These are phyloP conservation scores for Vaccinium myrtillus DNA, from an alignment of 148 eudicot species.

Conservation along the genomic window DNA sequence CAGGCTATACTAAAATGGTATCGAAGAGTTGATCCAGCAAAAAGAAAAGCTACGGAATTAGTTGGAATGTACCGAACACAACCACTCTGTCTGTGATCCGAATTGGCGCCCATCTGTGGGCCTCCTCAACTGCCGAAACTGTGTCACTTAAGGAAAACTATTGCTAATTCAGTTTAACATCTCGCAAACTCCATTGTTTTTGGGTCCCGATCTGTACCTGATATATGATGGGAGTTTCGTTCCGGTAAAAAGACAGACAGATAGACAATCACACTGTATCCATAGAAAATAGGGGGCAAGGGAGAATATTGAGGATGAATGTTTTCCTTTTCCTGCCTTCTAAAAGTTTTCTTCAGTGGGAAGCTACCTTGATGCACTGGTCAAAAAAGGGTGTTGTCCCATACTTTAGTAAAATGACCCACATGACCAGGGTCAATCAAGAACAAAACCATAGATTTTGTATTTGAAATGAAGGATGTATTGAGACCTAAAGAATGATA, in stretches of 20 bases:
- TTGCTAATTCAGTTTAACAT: not conserved
- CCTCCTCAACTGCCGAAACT: not conserved
- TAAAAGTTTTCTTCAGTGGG: slow-evolving; percentile 2
- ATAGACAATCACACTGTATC: not conserved
- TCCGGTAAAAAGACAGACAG: not conserved
- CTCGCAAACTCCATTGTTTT: not conserved
- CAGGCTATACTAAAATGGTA: not conserved
- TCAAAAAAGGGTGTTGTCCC: not conserved
- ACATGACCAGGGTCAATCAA: not conserved
- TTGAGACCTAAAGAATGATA: not conserved
- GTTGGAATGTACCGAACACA: not conserved
- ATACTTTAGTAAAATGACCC: not conserved
- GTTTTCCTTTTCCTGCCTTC: not conserved
- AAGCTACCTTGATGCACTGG: slow-evolving; percentile 4
- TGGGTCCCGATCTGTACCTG: not conserved
- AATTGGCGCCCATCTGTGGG: not conserved
- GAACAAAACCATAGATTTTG: too few species aligned
- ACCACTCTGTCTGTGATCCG: not conserved
- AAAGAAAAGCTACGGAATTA: not conserved
- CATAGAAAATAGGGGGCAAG: not conserved
- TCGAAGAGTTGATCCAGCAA: not conserved
- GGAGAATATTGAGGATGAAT: not conserved
- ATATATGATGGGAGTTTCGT: not conserved
- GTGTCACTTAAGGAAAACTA: not conserved
- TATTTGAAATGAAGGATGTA: not conserved